Percentiles rank a stretch among this genome's conserved stretches.
Evolutionary conservation across 176 grass and related monocot genomes (phyloP).

Genomic region (Juncus inflexus): DNA sequence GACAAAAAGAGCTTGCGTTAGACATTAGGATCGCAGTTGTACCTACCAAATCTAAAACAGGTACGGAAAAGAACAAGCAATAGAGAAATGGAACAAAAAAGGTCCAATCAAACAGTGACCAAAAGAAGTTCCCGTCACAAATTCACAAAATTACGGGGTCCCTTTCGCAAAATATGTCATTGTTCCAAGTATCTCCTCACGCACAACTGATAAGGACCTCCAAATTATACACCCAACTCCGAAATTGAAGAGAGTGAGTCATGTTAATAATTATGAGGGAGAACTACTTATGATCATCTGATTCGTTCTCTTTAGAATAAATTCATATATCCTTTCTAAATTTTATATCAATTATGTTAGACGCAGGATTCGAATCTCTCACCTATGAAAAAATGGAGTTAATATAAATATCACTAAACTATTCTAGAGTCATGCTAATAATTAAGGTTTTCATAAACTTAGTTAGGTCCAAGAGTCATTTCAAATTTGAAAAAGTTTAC

Average conservation of each 20-base stretch:
- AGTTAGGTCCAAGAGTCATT: too few relatives aligned
- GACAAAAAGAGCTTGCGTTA: neutral
- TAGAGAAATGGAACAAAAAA: constrained; percentile 28
- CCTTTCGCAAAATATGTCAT: constrained; percentile 10
- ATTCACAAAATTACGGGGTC: constrained; percentile 12
- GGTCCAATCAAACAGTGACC: constrained; percentile 11
- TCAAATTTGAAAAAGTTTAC: too few relatives aligned
- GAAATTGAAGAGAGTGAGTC: neutral
- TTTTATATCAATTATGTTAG: neutral
- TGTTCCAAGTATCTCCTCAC: neutral
- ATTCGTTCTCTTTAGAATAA: neutral
- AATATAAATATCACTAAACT: neutral
- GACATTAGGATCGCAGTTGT: constrained; percentile 8
- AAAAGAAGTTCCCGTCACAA: neutral
- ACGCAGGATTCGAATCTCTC: too few relatives aligned
- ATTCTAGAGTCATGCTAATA: neutral
- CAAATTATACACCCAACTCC: neutral
- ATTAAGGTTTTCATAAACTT: too few relatives aligned
- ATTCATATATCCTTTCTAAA: neutral
- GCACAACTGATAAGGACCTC: constrained; percentile 9
- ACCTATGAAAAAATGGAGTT: too few relatives aligned
- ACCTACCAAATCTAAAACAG: constrained; percentile 25
- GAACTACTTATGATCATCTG: too few relatives aligned
- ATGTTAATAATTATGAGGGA: too few relatives aligned
- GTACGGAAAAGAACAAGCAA: constrained; percentile 16